Conservation (phyloP, 768 basidiomycete species). For the Pulveroboletus ravenelii region DNA sequence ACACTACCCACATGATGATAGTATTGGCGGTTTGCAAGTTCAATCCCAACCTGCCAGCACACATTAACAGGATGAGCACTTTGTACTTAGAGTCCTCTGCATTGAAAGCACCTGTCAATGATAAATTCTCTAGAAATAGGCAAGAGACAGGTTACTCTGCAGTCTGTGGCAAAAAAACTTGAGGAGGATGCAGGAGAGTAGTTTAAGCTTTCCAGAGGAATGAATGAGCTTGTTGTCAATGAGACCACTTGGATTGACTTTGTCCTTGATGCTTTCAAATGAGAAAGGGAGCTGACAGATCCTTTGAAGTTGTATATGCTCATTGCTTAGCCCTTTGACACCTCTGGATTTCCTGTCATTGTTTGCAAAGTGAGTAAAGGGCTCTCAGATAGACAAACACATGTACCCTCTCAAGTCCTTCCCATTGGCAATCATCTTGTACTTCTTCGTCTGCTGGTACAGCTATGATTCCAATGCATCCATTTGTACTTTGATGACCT, state of each 20-base stretch:
- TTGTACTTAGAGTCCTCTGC: constrained; percentile 82
- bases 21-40: constrained; percentile 96
- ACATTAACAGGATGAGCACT: too few relatives aligned
- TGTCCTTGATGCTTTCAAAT: constrained; percentile 93
- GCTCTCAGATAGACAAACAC: not conserved
- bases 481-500: too few relatives aligned
- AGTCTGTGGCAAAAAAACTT: constrained; percentile 91
- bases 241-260: constrained; percentile 75
- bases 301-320: constrained; percentile 96
- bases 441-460: too few relatives aligned
- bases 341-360: too few relatives aligned
- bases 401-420: too few relatives aligned
- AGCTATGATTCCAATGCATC: too few relatives aligned
- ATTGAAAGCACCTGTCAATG: constrained; percentile 57
- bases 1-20: constrained; percentile 83
- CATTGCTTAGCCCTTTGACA: constrained; percentile 88
- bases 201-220: constrained; percentile 88
- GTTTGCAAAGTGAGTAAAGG: constrained; percentile 5
- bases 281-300: constrained; percentile 98
- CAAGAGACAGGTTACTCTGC: constrained; percentile 55
- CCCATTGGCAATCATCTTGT: too few relatives aligned
- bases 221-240: constrained; percentile 85
- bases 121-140: not conserved
- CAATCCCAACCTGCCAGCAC: too few relatives aligned
- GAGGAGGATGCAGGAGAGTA: constrained; percentile 86